phyloP scores from a whole-genome alignment of 2,329 filamentous ascomycete species.

The Sarocladium strictum region DNA sequence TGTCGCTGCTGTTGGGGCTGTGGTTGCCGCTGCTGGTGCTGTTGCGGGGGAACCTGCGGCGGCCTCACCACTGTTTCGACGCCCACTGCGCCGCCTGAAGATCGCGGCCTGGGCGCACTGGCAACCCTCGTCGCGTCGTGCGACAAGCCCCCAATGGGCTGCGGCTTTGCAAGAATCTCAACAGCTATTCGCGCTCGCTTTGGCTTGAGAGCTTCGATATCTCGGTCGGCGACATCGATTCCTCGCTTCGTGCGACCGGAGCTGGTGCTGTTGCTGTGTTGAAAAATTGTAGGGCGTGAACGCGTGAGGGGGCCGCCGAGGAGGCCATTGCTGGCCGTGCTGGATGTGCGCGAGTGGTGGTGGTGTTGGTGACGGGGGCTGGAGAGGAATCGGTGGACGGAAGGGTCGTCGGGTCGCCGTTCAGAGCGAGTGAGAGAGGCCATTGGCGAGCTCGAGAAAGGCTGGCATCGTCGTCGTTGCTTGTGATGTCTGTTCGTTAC shows the following conservation, averaged over 20 bases:
- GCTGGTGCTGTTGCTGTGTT: slow-evolving; percentile 12
- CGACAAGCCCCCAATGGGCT: slow-evolving; percentile 11
- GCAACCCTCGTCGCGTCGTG: slow-evolving; percentile 20
- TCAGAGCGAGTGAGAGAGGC: slow-evolving; percentile 47
- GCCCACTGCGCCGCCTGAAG: slow-evolving; percentile 14
- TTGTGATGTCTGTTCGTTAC: not conserved
- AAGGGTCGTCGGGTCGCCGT: slow-evolving; percentile 33
- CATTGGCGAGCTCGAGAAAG: slow-evolving; percentile 30
- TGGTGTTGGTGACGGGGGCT: slow-evolving; percentile 19
- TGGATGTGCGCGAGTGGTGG: slow-evolving; percentile 17
- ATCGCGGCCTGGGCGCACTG: slow-evolving; percentile 21
- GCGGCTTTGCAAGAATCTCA: slow-evolving; percentile 38
- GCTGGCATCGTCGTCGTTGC: slow-evolving; percentile 4
- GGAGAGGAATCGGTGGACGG: slow-evolving; percentile 17
- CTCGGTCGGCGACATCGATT: slow-evolving; percentile 37
- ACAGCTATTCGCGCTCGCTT: slow-evolving; percentile 49
- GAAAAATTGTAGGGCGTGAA: slow-evolving; percentile 14
- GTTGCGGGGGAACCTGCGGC: slow-evolving; percentile 12
- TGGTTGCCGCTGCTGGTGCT: slow-evolving; percentile 18
- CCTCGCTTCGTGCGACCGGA: slow-evolving; percentile 39
- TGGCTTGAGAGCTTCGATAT: slow-evolving; percentile 36
- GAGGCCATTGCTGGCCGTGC: slow-evolving; percentile 12
- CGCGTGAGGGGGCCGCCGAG: slow-evolving; percentile 19
- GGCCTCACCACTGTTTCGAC: slow-evolving; percentile 5
- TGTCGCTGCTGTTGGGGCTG: slow-evolving; percentile 9